Percentiles rank a stretch among this genome's conserved stretches.
Evolutionary conservation across 164 flowering plant genomes (phyloP).

Genomic region (Aristolochia californica): DNA sequence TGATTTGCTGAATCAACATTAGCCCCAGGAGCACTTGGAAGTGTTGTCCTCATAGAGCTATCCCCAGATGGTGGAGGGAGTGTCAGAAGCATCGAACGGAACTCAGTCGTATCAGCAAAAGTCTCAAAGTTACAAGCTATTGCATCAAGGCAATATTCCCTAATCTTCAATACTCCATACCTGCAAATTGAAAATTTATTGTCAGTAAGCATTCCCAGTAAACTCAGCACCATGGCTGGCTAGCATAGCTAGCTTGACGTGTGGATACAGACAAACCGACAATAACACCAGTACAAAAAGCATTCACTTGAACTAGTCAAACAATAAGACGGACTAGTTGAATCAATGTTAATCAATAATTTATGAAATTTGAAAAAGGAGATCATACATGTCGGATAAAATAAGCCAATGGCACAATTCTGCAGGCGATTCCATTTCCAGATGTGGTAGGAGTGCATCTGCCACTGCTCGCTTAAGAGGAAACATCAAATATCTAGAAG

Average conservation of each 20-base stretch:
- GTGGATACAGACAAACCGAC: no score
- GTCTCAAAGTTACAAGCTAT: conserved; percentile 91
- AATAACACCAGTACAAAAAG: no score
- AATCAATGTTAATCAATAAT: no score
- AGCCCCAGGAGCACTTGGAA: conserved; percentile 93
- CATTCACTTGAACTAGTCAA: no score
- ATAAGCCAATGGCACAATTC: conserved; percentile 92
- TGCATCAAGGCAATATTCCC: conserved; percentile 80
- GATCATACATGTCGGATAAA: conserved; percentile 72
- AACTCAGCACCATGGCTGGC: no score
- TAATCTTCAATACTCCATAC: conserved; percentile 83
- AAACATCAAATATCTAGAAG: conserved; percentile 89
- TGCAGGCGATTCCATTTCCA: conserved; percentile 70
- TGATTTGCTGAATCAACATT: conserved; percentile 36
- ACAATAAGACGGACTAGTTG: no score
- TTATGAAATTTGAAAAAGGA: not conserved
- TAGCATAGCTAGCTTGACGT: no score
- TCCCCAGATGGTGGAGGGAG: conserved; percentile 98
- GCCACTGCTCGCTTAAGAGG: conserved; percentile 97
- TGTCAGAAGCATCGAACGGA: conserved; percentile 77
- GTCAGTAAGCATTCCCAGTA: not conserved
- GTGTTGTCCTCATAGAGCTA: conserved; percentile 79
- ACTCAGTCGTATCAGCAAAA: conserved; percentile 74
- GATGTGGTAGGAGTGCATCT: conserved; percentile 74
- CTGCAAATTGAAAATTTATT: conserved; percentile 22